Evolutionary conservation across 257 asterid species (phyloP), one percentile per base, ranked within the genome.

Genomic region (Solanum peruvianum): DNA sequence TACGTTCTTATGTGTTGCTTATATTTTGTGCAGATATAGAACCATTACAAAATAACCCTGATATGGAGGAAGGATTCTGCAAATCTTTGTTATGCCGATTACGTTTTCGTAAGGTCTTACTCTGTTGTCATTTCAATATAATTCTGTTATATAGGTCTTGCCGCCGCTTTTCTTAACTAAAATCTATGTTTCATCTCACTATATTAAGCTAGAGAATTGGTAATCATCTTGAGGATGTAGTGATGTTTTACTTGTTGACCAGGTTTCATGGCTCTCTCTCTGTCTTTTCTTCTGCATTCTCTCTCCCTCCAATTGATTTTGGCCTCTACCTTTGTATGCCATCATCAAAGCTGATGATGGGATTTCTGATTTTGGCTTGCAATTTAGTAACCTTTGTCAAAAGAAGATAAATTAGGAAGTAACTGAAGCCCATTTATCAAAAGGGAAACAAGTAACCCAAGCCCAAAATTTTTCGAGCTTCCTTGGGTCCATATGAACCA

Each of bases 41-140:
- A 90, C 99, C 99, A 73, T 89, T 95, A 67, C 99, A 97, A 91
- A 89, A 88, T 87, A 92, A 93, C 89, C 92, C 89, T 15, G 95
- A 95, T 92, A 92, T 95, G 91, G 99, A 97, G 93, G 99, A 96
- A 94, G 99, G 99, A 85, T 91, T 92, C 83, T 97, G 99, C 94
- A 94, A 90, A 92, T 94, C 99, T 85, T 88, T 96, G 89, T 89
- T 96, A 87, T 95, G 98, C 94, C 99, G 99, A 90, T 94, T 96
- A 92, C 99, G 99, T 91, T 96, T 97, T 93, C 99, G 99, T 97
- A 97, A 97, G 99, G 99, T 97, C 99, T 94, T 92, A 92, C 90
- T 92, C 91, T 89, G 87, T 91, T 88, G 85, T 91, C 88, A 92
- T 86, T 91, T 86, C 84, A 64, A 85, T 80, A 18, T 27, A 49